Percentiles rank a stretch among this genome's conserved stretches.
Evolutionary conservation across 768 basidiomycete species (phyloP).

Genomic region (Auriscalpium orientale): DNA sequence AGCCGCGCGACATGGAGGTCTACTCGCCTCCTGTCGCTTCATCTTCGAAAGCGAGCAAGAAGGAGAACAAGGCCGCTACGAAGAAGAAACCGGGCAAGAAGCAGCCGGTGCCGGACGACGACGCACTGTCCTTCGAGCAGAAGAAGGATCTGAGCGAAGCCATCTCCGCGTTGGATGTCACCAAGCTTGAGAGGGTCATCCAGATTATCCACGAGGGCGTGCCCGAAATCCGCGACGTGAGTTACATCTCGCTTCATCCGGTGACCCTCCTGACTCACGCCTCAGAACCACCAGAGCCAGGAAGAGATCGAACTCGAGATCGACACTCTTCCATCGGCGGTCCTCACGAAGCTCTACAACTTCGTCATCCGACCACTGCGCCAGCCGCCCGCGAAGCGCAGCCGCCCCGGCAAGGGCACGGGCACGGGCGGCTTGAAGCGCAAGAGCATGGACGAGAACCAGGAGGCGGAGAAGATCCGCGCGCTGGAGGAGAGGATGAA

Average conservation of each 20-base stretch:
- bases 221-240: slow-evolving; percentile 87
- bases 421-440: slow-evolving; percentile 88
- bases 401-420: slow-evolving; percentile 69
- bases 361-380: slow-evolving; percentile 81
- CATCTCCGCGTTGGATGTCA: slow-evolving; percentile 77
- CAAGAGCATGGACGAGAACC: slow-evolving; percentile 95
- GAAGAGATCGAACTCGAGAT: slow-evolving; percentile 99
- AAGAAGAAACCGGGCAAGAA: slow-evolving; percentile 64
- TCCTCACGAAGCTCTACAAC: slow-evolving; percentile 91
- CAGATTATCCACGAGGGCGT: slow-evolving; percentile 92
- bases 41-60: slow-evolving; percentile 48
- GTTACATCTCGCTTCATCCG: slow-evolving; percentile 25
- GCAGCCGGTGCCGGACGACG: slow-evolving; percentile 56
- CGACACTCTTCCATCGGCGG: slow-evolving; percentile 77
- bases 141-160: slow-evolving; percentile 98
- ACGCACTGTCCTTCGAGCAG: slow-evolving; percentile 87
- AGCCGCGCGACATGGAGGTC: too few relatives aligned
- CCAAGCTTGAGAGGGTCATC: slow-evolving; percentile 83
- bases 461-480: slow-evolving; percentile 92
- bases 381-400: slow-evolving; percentile 45
- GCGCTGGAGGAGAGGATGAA: slow-evolving; percentile 83
- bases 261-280: slow-evolving; percentile 10
- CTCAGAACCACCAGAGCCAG: slow-evolving; percentile 54
- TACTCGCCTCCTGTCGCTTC: slow-evolving; percentile 45
- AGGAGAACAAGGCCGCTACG: slow-evolving; percentile 37